Conservation (phyloP, 257 asterid genomes). For the Echium plantagineum region DNA sequence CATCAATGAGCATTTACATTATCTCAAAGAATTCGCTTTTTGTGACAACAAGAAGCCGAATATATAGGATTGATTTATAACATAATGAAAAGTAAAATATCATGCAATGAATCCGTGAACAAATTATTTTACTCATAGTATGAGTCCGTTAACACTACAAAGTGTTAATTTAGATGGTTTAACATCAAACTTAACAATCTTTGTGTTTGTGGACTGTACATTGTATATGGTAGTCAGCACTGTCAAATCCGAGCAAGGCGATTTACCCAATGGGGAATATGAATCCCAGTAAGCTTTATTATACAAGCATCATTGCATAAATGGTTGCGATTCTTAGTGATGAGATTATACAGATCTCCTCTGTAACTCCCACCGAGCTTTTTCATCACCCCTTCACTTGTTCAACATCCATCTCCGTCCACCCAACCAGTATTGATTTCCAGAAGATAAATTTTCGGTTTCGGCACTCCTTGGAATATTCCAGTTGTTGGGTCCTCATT, state of each 20-base stretch:
- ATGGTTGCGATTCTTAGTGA: slow-evolving; percentile 62
- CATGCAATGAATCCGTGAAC: too few relatives aligned
- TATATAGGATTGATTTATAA: too few relatives aligned
- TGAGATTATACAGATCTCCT: slow-evolving; percentile 49
- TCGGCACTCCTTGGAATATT: slow-evolving; percentile 54
- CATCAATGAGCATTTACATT: too few relatives aligned
- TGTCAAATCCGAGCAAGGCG: slow-evolving; percentile 55
- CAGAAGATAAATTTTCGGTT: slow-evolving; percentile 44
- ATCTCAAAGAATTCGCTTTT: too few relatives aligned
- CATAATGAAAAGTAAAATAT: too few relatives aligned
- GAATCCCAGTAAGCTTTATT: slow-evolving; percentile 34
- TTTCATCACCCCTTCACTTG: slow-evolving; percentile 40
- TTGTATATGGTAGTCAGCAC: not conserved
- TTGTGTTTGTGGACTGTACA: too few relatives aligned
- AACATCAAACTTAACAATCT: too few relatives aligned
- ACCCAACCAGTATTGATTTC: slow-evolving; percentile 46
- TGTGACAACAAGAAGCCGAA: too few relatives aligned
- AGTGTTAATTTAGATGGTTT: too few relatives aligned
- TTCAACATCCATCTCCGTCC: slow-evolving; percentile 29
- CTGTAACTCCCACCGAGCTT: slow-evolving; percentile 31
- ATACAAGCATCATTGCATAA: slow-evolving; percentile 51
- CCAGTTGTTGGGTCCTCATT: slow-evolving; percentile 56
- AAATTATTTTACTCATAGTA: too few relatives aligned
- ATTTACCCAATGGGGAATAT: slow-evolving; percentile 60
- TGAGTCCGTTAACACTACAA: too few relatives aligned